Conservation (phyloP, 495 filamentous ascomycete species). For the Elasticomyces elasticus region DNA sequence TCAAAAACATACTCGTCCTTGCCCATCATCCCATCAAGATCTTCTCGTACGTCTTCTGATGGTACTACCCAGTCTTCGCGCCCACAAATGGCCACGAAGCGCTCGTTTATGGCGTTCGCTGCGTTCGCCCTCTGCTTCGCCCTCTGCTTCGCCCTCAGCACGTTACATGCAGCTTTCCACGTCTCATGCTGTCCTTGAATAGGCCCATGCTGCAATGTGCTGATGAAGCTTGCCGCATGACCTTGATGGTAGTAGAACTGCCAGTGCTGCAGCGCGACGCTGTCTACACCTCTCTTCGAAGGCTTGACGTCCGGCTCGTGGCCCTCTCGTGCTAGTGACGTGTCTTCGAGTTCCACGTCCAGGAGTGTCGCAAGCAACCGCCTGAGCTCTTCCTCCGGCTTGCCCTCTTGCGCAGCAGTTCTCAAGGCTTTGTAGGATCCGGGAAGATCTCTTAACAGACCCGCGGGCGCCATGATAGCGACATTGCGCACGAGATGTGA, state of each 20-base stretch:
- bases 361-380: background rate
- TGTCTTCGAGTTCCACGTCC: background rate
- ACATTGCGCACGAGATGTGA: slow-evolving; percentile 11
- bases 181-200: background rate
- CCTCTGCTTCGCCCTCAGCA: background rate
- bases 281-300: background rate
- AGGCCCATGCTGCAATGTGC: background rate
- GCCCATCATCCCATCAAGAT: background rate
- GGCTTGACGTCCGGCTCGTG: background rate
- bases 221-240: background rate
- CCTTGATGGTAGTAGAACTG: background rate
- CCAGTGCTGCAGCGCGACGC: background rate
- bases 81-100: background rate
- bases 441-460: slow-evolving; percentile 17
- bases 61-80: background rate
- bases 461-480: slow-evolving; percentile 14
- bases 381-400: background rate
- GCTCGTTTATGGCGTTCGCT: too few relatives aligned
- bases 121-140: too few relatives aligned
- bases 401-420: background rate
- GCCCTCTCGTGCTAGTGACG: background rate
- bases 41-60: background rate
- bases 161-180: background rate
- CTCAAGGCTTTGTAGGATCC: slow-evolving; percentile 14
- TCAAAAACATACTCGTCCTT: background rate